Base-by-base conservation (phyloP, 75 land plant genomes). In the Pseudotsuga menziesii region DNA sequence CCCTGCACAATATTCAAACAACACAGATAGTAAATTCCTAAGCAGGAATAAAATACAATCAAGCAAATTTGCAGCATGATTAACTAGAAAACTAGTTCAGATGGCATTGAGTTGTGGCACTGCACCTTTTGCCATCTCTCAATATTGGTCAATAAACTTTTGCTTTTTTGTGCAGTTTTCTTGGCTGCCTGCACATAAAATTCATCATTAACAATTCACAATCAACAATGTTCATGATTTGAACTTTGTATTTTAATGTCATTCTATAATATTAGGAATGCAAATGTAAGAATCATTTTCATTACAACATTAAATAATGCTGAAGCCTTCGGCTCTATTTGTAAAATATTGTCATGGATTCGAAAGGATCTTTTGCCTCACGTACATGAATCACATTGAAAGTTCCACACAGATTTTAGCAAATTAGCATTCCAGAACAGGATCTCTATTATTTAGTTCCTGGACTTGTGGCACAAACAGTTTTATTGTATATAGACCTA, bases 61-160 rank as follows among this genome's bases (percentile, higher is more conserved):
- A 29, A 12, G 39, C 27, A 29, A 67, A 39, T 67, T 39, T 35
- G 20, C 48, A 39, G 23, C 52, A 67, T 3, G 36, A 74, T 29
- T 74, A 57, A 55, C 59, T 56, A 12, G n/a, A 16, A 12, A 70
- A 57, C 17, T 5, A 67, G 44, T 29, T 77, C 79, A 64, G 56
- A 78, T 44, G 7, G 62, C 35, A 76, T 76, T 27, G 35, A 61
- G 15, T 61, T 22, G 32, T 52, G 26, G 58, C 61, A 67, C 16
- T 25, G 36, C 52, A 91, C 93, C 89, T 89, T 91, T 80, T 91
- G 93, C 91, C 93, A 89, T 35, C 93, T 74, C 72, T 91, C 93
- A 60, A 91, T 88, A 55, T 91, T 87, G 26, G 85, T 78, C 70
- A 91, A 41, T 54, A 91, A 75, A 25, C 60, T 80, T 72, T 84